Percentiles rank a stretch among this genome's conserved stretches.
phyloP scores from a whole-genome alignment of 768 basidiomycete genomes.

The Austroboletus eburneus region DNA sequence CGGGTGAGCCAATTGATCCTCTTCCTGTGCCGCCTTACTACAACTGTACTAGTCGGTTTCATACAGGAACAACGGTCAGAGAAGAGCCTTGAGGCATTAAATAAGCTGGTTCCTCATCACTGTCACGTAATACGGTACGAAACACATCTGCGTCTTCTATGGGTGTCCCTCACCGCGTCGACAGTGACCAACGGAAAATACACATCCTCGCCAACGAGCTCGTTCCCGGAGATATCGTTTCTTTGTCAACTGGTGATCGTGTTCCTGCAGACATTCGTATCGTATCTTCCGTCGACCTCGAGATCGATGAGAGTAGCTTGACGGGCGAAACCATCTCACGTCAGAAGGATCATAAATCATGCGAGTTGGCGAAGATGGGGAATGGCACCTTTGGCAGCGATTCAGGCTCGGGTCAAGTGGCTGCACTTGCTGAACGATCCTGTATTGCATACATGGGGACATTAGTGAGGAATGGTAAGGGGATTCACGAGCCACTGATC shows the following conservation, averaged over 20 bases:
- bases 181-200: conserved; percentile 49
- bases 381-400: conserved; percentile 9
- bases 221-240: conserved; percentile 92
- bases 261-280: conserved; percentile 92
- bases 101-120: conserved; percentile 96
- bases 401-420: conserved; percentile 36
- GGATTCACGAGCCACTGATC: not conserved
- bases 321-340: conserved; percentile 90
- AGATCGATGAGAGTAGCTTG: conserved; percentile 92
- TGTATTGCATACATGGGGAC: conserved; percentile 98
- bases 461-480: conserved; percentile 78
- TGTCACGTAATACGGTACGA: conserved; percentile 77
- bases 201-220: conserved; percentile 94
- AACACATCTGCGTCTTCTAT: not conserved
- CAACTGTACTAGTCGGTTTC: conserved; percentile 64
- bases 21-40: conserved; percentile 1
- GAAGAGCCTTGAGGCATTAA: conserved; percentile 89
- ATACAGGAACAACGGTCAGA: conserved; percentile 95
- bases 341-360: conserved; percentile 58
- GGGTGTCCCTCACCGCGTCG: not conserved
- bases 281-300: conserved; percentile 75
- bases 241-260: conserved; percentile 87
- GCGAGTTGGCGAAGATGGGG: conserved; percentile 38
- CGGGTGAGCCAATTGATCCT: conserved; percentile 51
- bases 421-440: conserved; percentile 75